A percentile compares a stretch with the other conserved stretches of the same genome.
These are phyloP conservation scores for Daldinia concentrica DNA, from an alignment of 495 filamentous ascomycete genomes.

Conservation along the genomic window DNA sequence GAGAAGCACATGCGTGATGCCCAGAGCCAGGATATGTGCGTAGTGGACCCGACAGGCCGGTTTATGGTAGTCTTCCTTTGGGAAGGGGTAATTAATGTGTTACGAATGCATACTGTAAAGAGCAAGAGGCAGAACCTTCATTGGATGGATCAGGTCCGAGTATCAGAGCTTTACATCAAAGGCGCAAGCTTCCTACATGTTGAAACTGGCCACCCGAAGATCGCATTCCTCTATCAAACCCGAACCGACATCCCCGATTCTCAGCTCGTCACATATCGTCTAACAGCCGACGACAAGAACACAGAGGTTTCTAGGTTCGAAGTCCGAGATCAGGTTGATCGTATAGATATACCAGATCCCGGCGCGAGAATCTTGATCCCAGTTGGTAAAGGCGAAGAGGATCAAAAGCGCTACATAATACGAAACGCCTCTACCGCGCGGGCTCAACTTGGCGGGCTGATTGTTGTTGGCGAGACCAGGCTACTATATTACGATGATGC, in stretches of 20 bases:
- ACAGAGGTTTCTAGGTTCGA: conserved; percentile 57
- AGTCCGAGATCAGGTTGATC: conserved; percentile 57
- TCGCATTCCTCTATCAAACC: conserved; percentile 87
- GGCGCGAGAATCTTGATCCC: conserved; percentile 87
- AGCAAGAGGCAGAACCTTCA: conserved; percentile 65
- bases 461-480: conserved; percentile 86
- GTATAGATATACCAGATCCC: conserved; percentile 70
- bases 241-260: conserved; percentile 68
- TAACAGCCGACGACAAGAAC: conserved; percentile 62
- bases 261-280: conserved; percentile 65
- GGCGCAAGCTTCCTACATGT: conserved; percentile 83
- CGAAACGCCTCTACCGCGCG: conserved; percentile 58
- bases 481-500: conserved; percentile 84
- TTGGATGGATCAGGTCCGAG: conserved; percentile 74
- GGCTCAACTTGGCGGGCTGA: conserved; percentile 69
- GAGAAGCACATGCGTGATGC: conserved; percentile 84
- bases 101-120: conserved; percentile 66
- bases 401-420: conserved; percentile 61
- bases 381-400: conserved; percentile 65
- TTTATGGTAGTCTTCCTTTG: conserved; percentile 89
- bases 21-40: conserved; percentile 76
- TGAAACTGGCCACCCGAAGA: conserved; percentile 72
- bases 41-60: conserved; percentile 81
- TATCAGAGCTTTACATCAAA: conserved; percentile 87
- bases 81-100: conserved; percentile 84